Conservation (phyloP, 805 yeast genomes). For the Metschnikowia aberdeeniae region DNA sequence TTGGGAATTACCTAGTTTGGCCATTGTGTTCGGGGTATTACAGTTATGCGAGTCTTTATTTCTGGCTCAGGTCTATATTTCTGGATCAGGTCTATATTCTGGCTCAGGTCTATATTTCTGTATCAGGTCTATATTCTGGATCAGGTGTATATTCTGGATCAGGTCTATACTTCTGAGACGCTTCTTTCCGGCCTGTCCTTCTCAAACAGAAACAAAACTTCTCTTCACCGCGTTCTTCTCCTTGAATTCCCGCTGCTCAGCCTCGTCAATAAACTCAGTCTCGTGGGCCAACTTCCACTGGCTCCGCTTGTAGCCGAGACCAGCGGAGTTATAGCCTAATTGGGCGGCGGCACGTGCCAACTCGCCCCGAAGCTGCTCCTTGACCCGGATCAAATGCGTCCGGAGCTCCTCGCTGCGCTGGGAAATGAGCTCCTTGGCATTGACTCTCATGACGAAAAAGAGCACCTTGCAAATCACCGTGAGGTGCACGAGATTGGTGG, state of each 20-base stretch:
- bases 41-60: too few species aligned
- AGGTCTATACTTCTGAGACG: too few species aligned
- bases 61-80: too few species aligned
- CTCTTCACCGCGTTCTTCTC: slow-evolving; percentile 66
- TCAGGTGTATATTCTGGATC: too few species aligned
- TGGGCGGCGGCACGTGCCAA: slow-evolving; percentile 50
- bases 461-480: slow-evolving; percentile 70
- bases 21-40: too few species aligned
- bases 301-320: slow-evolving; percentile 64
- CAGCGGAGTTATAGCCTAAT: slow-evolving; percentile 82
- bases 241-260: slow-evolving; percentile 49
- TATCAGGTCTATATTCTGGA: too few species aligned
- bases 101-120: too few species aligned
- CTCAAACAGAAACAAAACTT: slow-evolving; percentile 55
- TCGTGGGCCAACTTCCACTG: slow-evolving; percentile 80
- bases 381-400: slow-evolving; percentile 60
- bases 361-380: slow-evolving; percentile 54
- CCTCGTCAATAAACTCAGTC: slow-evolving; percentile 67
- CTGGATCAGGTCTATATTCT: too few species aligned
- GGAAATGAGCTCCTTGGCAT: slow-evolving; percentile 72
- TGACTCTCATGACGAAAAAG: slow-evolving; percentile 67
- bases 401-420: slow-evolving; percentile 64
- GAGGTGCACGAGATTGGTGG: slow-evolving; percentile 47
- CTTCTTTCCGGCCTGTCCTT: too few species aligned
- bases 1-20: too few species aligned